These are phyloP conservation scores for Ligustrum vulgare DNA, from an alignment of 257 asterid genomes.

Conservation along the genomic window DNA sequence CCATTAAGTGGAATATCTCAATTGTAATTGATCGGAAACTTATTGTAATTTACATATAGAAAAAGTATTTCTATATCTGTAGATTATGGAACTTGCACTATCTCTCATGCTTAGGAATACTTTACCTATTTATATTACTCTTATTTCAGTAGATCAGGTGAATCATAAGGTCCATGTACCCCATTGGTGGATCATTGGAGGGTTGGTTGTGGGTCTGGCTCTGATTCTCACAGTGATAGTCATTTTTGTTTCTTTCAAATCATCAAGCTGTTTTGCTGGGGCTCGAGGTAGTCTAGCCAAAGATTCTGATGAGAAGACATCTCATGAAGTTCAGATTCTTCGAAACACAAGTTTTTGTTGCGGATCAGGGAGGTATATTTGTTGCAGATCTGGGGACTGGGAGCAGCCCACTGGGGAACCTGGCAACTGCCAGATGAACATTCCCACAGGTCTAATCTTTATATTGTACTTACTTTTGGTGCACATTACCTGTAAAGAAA, in stretches of 20 bases:
- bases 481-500: not conserved
- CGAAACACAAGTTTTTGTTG: constrained; percentile 82
- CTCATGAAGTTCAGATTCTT: constrained; percentile 77
- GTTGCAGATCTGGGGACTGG: constrained; percentile 55
- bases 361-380: constrained; percentile 64
- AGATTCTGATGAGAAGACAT: constrained; percentile 49
- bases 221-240: constrained; percentile 51
- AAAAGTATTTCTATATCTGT: not conserved
- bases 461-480: not conserved
- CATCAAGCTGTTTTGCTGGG: constrained; percentile 51
- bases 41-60: not conserved
- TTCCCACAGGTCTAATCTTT: constrained; percentile 65
- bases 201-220: constrained; percentile 69
- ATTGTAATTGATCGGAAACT: not conserved
- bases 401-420: constrained; percentile 57
- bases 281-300: constrained; percentile 42
- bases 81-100: not conserved
- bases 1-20: not conserved
- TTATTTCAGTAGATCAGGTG: constrained; percentile 45
- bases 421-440: constrained; percentile 67
- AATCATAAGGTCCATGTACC: constrained; percentile 60
- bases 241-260: constrained; percentile 54
- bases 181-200: constrained; percentile 88
- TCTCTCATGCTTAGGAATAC: not conserved
- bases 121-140: not conserved